phyloP scores from a whole-genome alignment of 768 basidiomycete species.

The Rhizopogon sp. region DNA sequence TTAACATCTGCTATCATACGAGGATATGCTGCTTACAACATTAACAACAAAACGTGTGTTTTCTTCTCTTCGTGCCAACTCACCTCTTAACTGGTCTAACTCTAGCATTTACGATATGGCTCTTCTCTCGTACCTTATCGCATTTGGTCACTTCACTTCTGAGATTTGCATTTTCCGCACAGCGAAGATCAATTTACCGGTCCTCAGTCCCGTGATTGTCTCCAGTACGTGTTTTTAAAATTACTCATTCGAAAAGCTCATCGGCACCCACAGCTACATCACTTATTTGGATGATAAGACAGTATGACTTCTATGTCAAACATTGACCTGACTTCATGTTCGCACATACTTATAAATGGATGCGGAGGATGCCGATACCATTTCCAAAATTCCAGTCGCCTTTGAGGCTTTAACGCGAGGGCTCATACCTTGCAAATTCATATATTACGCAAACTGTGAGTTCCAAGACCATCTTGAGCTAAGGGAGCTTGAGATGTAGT shows the following conservation, averaged over 20 bases:
- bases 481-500: neutral
- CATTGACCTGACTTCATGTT: slow-evolving; percentile 10
- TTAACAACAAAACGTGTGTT: slow-evolving; percentile 73
- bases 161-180: slow-evolving; percentile 83
- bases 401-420: neutral
- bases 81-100: neutral
- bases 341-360: neutral
- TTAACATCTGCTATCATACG: slow-evolving; percentile 80
- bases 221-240: slow-evolving; percentile 55
- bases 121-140: slow-evolving; percentile 83
- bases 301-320: slow-evolving; percentile 77
- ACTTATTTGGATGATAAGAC: slow-evolving; percentile 80
- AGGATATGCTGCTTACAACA: slow-evolving; percentile 85
- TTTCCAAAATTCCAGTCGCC: neutral
- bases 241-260: slow-evolving; percentile 2
- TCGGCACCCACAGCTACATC: slow-evolving; percentile 44
- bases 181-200: slow-evolving; percentile 52
- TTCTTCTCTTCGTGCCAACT: slow-evolving; percentile 5
- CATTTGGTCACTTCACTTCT: slow-evolving; percentile 83
- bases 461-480: neutral
- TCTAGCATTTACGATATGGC: slow-evolving; percentile 85
- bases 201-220: slow-evolving; percentile 75
- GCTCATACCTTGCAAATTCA: neutral
- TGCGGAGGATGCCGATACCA: neutral
- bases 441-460: neutral